A percentile compares a stretch with the other conserved stretches of the same genome.
These are phyloP conservation scores for Zizania palustris DNA, from an alignment of 202 grass and related monocot species.

Conservation along the genomic window DNA sequence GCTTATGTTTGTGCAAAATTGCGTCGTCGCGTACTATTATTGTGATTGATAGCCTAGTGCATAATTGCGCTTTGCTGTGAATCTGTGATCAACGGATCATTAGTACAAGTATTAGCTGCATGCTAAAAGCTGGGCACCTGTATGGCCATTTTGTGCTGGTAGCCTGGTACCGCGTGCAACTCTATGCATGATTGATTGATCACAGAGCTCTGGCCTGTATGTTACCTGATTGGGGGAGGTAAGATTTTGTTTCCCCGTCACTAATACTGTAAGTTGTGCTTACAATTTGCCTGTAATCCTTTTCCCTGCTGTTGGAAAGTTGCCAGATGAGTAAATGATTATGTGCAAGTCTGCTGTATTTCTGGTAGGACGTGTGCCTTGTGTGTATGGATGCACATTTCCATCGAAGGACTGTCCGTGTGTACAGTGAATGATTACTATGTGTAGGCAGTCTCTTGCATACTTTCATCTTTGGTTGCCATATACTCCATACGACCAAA, in stretches of 20 bases:
- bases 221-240: not conserved
- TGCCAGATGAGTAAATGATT: not conserved
- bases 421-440: not conserved
- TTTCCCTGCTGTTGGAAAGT: not conserved
- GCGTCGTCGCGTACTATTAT: not conserved
- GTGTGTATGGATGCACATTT: not conserved
- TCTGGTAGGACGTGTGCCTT: not conserved
- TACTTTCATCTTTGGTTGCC: not conserved
- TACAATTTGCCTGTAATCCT: not conserved
- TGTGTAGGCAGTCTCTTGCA: not conserved
- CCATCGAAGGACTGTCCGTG: not conserved
- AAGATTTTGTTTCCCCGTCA: conserved; percentile 8
- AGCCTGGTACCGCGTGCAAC: not conserved
- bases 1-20: not conserved
- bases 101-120: not conserved
- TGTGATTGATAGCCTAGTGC: not conserved
- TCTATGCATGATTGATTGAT: conserved; percentile 3
- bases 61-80: too few species aligned
- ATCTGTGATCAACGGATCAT: not conserved
- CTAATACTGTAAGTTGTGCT: not conserved
- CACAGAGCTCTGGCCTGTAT: not conserved
- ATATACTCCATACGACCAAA: not conserved
- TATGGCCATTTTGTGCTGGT: not conserved
- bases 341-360: not conserved
- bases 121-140: not conserved